These are phyloP conservation scores for Serendipita sp. DNA, from an alignment of 768 basidiomycete species.

Conservation along the genomic window DNA sequence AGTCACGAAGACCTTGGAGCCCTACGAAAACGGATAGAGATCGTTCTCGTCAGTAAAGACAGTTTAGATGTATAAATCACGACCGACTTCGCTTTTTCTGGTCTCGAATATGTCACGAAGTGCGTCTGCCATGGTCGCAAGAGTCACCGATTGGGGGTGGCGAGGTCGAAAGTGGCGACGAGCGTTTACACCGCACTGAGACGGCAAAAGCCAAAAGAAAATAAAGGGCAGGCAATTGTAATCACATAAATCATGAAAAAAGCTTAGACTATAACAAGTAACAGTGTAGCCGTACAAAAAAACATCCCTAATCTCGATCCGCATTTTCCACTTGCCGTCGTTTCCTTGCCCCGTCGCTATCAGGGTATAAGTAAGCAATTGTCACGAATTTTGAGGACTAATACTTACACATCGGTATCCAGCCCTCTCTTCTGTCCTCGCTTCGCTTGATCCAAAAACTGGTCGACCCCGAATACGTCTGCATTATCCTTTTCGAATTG, in stretches of 20 bases:
- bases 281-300: background rate
- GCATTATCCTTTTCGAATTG: conserved; percentile 96
- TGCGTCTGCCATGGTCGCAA: conserved; percentile 41
- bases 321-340: conserved; percentile 54
- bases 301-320: conserved; percentile 2
- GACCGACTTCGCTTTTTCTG: conserved; percentile 40
- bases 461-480: conserved; percentile 94
- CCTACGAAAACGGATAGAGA: conserved; percentile 23
- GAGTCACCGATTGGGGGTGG: background rate
- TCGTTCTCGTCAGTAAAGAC: conserved; percentile 4
- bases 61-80: background rate
- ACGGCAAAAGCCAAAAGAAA: background rate
- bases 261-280: background rate
- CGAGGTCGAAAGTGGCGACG: background rate
- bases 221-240: background rate
- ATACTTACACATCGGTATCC: conserved; percentile 53
- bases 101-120: conserved; percentile 51
- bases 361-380: background rate
- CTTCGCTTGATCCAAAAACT: conserved; percentile 96
- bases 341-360: conserved; percentile 45
- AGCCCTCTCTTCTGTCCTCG: conserved; percentile 81
- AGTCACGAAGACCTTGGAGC: conserved; percentile 51
- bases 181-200: too few species aligned
- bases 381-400: conserved; percentile 8
- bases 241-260: background rate